These are phyloP conservation scores for Tetracladium marchalianum DNA, from an alignment of 495 filamentous ascomycete species.

Conservation along the genomic window DNA sequence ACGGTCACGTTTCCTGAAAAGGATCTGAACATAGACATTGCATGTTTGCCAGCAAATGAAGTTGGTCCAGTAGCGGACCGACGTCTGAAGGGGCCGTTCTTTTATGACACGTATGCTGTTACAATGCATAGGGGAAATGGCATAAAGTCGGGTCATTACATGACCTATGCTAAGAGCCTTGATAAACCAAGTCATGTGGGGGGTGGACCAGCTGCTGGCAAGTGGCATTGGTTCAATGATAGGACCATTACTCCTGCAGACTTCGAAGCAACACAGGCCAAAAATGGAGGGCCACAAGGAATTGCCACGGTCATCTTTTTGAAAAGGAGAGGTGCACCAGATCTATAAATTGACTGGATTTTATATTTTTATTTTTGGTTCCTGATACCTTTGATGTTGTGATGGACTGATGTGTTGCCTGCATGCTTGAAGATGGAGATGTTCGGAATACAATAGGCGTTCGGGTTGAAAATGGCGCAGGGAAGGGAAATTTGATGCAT, in stretches of 20 bases:
- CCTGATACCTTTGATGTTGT: no score
- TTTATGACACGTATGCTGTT: slow-evolving; percentile 38
- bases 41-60: slow-evolving; percentile 5
- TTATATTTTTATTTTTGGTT: no score
- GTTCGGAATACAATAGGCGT: no score
- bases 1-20: slow-evolving; percentile 20
- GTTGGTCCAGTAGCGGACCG: slow-evolving; percentile 1
- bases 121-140: slow-evolving; percentile 21
- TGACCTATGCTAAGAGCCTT: slow-evolving; percentile 5
- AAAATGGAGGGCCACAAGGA: no score
- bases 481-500: no score
- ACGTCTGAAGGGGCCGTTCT: slow-evolving; percentile 16
- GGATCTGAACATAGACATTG: slow-evolving; percentile 26
- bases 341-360: no score
- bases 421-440: no score
- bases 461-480: no score
- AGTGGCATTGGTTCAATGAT: slow-evolving; percentile 12
- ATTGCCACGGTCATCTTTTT: no score
- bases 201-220: not conserved
- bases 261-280: no score
- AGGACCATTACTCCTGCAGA: not conserved
- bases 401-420: no score
- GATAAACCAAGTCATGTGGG: slow-evolving; percentile 1
- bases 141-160: slow-evolving; percentile 34
- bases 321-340: no score